Evolutionary conservation across 441 rosid genomes (phyloP), one percentile per base, ranked within the genome.

Genomic region (Populus hybrid): DNA sequence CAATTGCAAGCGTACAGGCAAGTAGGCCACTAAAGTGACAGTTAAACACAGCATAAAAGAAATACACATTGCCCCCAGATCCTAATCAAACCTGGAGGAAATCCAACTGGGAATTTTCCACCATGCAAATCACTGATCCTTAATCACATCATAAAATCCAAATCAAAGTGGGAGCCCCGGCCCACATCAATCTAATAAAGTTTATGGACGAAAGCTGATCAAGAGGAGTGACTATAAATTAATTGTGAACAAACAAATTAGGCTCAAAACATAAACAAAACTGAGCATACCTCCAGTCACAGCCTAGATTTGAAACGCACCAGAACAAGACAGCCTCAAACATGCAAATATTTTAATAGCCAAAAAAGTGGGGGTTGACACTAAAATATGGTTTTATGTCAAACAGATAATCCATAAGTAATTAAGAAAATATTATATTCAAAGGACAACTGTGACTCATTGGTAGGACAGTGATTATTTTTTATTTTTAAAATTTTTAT

Each of bases 381-480:
- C 38, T 75, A 30, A 65, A 80, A 70, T 11, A 65, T 50, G 11
- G 78, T 76, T 82, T 72, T 68, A 81, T 81, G 89, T 87, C 88
- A 86, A 88, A 86, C 59, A 80, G 84, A 83, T 6, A 73, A 86
- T 77, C 67, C 70, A 10, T 3, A 8, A 76, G 73, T 16, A 38
- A 76, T 42, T 18, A 72, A 72, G 36, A 1, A 32, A 61, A 18
- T 36, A 9, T 4, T 14, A 68, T 21, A 14, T 21, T 69, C 57
- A 21, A 40, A 73, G 61, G 78, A 77, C 86, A 85, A 83, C 85
- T 85, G 86, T 76, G 72, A 65, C 68, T 36, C 83, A 82, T 81
- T 84, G 88, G 88, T 64, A 6, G 86, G 92, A 69, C 88, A 89
- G 92, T 81, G 75, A 76, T 23, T 8, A 20, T 57, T 57, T 66